Base-by-base conservation (phyloP, 306 rosid genomes). In the Prunus salicina region DNA sequence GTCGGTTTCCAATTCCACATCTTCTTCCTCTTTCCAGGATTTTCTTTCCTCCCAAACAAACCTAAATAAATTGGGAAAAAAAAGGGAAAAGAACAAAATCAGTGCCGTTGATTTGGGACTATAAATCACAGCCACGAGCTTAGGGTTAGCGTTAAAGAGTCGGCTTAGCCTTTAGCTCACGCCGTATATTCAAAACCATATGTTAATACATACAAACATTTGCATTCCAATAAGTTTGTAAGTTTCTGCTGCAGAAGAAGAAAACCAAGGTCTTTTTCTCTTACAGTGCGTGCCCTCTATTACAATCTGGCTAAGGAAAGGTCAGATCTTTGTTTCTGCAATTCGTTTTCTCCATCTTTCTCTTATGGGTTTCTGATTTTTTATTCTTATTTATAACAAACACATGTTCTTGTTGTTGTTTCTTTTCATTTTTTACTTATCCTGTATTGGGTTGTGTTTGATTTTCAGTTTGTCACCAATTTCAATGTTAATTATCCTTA, bases 251-350 rank as follows among this genome's bases (percentile, higher is more conserved):
- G 70, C 70, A 18, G 76, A 14, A 7, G 57, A 58, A 72, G 61
- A 41, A 16, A 56, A 53, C 19, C 8, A 4, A 28, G 43, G 62
- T 52, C 67, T 13, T 12, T 13, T 12, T 16, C 5, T 41, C 58
- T 9, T 20, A 11, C 56, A 47, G 62, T 67, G 67, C 58, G 61
- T 49, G 74, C 41, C 45, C 50, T 55, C 63, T 12, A 6, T 15
- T 45, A 13, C 81, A 82, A 78, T 75, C 85, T 81, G 82, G 87
- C 83, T 66, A 65, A 25, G 65, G 73, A 61, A 75, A 78, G 88
- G 88, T 81, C 53, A 78, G 83, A 81, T 85, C 78, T 64, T 67
- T 67, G 43, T 57, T 53, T 30, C 62, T 8, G 51, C 57, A 34
- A 0, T 56, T 43, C 12, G 10, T 22, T 58, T 6, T 61, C 12